Evolutionary conservation across 2,329 filamentous ascomycete genomes (phyloP), one percentile per base, ranked within the genome.

Genomic region (Zymoseptoria pseudotritici): DNA sequence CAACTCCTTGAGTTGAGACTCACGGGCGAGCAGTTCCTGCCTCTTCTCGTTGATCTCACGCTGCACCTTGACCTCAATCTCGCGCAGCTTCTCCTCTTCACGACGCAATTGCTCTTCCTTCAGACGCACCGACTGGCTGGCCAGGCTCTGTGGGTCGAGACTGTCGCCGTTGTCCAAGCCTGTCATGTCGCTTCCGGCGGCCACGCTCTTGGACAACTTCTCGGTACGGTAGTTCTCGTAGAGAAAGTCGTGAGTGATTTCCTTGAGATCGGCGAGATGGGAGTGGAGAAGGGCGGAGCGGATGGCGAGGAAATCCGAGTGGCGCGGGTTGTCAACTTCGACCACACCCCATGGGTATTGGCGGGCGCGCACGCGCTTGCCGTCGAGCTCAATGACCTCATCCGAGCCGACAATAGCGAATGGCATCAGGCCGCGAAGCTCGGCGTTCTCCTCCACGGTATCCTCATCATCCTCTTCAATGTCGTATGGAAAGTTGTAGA

Each of bases 211-310:
- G 82, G 90, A 96, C 71, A 99, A 89, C 83, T 97, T 97, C 89
- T 99, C 94, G 73, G 94, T 99, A 91, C 94, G 91, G 85, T 99
- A 99, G 81, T 99, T 99, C 78, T 99, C 94, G 80, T 99, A 99
- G 66, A 99, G 82, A 87, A 99, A 99, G 78, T 99, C 94, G 78
- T 99, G 94, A 56, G 94, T 99, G 74, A 99, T 99, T 78, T 99
- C 94, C 86, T 99, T 99, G 72, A 99, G 81, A 77, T 99, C 94
- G 63, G 94, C 94, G 74, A 99, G 81, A 82, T 99, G 94, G 79
- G 91, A 97, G 83, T 99, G 94, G 64, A 99, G 85, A 59, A 99
- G 87, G 58, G 94, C 94, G 61, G 92, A 97, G 75, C 94, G 88
- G 74, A 99, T 96, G 66, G 94, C 94, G 67, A 99, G 81, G 83